Conservation (phyloP, 805 yeast genomes). For the Cyberlindnera euphorbiae region DNA sequence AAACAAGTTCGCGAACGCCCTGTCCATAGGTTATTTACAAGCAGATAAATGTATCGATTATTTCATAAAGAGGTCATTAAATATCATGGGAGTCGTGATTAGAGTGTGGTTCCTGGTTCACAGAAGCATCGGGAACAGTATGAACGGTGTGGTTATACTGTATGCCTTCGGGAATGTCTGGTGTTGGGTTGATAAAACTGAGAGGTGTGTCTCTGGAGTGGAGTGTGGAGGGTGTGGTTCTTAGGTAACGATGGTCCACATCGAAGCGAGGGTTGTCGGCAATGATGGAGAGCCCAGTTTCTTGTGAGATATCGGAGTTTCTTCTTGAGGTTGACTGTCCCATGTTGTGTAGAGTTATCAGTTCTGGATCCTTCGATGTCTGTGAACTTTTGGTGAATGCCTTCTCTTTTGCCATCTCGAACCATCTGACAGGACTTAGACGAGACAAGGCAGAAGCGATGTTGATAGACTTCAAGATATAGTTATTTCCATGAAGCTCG, state of each 20-base stretch:
- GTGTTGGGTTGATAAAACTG: conserved; percentile 12
- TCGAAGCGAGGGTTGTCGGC: conserved; percentile 25
- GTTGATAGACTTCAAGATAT: conserved; percentile 19
- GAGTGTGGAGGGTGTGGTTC: conserved; percentile 24
- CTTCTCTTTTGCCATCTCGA: neutral
- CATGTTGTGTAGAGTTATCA: conserved; percentile 12
- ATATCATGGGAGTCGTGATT: neutral
- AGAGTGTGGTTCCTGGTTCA: too few relatives aligned
- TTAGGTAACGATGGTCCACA: conserved; percentile 23
- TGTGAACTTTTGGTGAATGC: neutral
- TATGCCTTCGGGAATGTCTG: conserved; percentile 10
- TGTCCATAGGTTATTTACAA: neutral
- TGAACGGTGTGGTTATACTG: neutral
- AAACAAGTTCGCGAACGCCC: neutral
- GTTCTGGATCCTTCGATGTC: neutral
- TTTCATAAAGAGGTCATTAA: neutral
- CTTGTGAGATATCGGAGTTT: conserved; percentile 8
- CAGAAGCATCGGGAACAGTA: too few relatives aligned
- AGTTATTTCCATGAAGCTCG: conserved; percentile 6
- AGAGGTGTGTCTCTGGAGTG: conserved; percentile 12
- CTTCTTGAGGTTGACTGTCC: conserved; percentile 6
- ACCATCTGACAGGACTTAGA: conserved; percentile 10
- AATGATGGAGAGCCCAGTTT: conserved; percentile 17
- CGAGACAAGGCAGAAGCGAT: conserved; percentile 13
- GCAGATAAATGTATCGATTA: neutral